phyloP scores from a whole-genome alignment of 805 yeast genomes.

The Sungouiella thailandica region DNA sequence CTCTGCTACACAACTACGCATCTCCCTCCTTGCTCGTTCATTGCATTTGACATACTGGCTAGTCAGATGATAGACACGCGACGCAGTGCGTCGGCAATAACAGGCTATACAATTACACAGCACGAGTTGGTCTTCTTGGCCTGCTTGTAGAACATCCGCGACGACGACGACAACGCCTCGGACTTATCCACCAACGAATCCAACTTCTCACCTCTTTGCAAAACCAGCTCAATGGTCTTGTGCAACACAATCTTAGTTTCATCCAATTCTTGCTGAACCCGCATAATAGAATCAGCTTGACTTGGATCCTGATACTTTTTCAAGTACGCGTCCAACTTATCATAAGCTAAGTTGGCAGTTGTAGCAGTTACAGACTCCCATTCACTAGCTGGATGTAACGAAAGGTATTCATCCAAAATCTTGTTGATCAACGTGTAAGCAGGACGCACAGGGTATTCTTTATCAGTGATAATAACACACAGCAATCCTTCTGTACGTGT shows the following conservation, averaged over 20 bases:
- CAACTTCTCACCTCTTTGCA: slow-evolving; percentile 94
- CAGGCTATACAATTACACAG: slow-evolving; percentile 20
- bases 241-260: slow-evolving; percentile 96
- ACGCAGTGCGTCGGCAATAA: too few relatives aligned
- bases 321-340: slow-evolving; percentile 63
- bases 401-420: slow-evolving; percentile 82
- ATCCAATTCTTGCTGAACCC: slow-evolving; percentile 95
- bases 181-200: slow-evolving; percentile 93
- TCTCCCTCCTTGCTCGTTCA: too few relatives aligned
- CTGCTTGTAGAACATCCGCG: slow-evolving; percentile 93
- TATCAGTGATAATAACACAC: slow-evolving; percentile 88
- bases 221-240: slow-evolving; percentile 88
- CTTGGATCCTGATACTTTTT: slow-evolving; percentile 91
- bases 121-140: slow-evolving; percentile 68
- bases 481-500: slow-evolving; percentile 86
- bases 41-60: too few relatives aligned
- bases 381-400: slow-evolving; percentile 69
- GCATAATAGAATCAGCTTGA: slow-evolving; percentile 95
- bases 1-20: too few relatives aligned
- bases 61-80: too few relatives aligned
- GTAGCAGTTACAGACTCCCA: slow-evolving; percentile 54
- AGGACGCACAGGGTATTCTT: slow-evolving; percentile 94
- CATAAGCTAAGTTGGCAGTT: slow-evolving; percentile 44
- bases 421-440: slow-evolving; percentile 91
- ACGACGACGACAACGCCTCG: slow-evolving; percentile 81